A percentile compares a stretch with the other conserved stretches of the same genome.
Conservation (phyloP, 768 basidiomycete species). For the Leccinellum albellum region DNA sequence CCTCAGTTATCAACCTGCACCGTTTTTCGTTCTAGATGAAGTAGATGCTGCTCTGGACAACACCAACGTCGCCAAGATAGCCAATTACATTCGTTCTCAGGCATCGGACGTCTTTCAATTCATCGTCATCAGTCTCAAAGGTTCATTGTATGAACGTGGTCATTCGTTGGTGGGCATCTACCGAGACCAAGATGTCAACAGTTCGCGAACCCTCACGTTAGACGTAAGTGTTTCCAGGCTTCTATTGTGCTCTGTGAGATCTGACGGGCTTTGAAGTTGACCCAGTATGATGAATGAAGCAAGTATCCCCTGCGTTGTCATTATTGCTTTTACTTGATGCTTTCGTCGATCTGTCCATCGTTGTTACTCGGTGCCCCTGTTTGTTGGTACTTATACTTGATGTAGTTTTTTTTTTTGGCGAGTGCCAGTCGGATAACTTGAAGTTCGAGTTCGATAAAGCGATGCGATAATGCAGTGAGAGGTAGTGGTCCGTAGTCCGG, state of each 20-base stretch:
- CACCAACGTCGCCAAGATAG: conserved; percentile 96
- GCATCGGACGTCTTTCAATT: conserved; percentile 89
- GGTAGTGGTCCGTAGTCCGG: no score
- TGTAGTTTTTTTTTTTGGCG: no score
- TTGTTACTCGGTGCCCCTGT: not conserved
- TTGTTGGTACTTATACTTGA: not conserved
- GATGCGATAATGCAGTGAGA: no score
- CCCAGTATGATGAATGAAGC: conserved; percentile 27
- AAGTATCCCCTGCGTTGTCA: conserved; percentile 1
- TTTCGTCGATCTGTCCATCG: not conserved
- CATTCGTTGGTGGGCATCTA: conserved; percentile 92
- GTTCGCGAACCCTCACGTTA: conserved; percentile 85
- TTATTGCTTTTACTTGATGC: conserved; percentile 20
- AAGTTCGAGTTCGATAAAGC: no score
- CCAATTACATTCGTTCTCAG: conserved; percentile 85
- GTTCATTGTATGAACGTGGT: conserved; percentile 86
- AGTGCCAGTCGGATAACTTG: no score
- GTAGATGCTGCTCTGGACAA: conserved; percentile 97
- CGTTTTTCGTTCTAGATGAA: conserved; percentile 98
- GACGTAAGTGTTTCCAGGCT: conserved; percentile 53
- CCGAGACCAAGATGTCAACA: conserved; percentile 90
- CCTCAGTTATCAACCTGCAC: conserved; percentile 86
- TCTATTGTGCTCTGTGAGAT: not conserved
- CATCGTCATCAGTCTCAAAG: conserved; percentile 95
- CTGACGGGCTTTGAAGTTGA: conserved; percentile 20